Evolutionary conservation across 768 basidiomycete species (phyloP), one percentile per base, ranked within the genome.

Genomic region (Pleurotus salmoneostramineus): DNA sequence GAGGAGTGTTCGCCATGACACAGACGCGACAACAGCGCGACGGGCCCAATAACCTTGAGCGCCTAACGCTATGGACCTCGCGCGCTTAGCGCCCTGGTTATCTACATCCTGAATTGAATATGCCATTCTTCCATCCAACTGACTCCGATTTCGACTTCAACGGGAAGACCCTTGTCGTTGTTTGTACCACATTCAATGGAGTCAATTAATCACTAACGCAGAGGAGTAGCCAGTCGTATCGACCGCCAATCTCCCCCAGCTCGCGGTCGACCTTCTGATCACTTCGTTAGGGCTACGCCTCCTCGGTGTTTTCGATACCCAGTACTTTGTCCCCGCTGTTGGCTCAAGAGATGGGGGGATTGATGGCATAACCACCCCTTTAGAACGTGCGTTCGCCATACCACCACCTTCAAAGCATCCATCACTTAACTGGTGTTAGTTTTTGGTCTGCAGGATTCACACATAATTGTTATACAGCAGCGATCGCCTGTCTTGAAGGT

Each of bases 241-340:
- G 4, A 82, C 83, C 8, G 91, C 88, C 49, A 93, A 93, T 72
- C 80, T 93, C 44, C 77, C 84, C n/a, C 91, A 94, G 65, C 77
- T 94, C 10, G 83, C 90, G 0, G 83, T 74, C 7, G 91, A 94
- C 70, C 72, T 94, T 14, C 72, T 94, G 60, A 85, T 92, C 60
- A 70, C 86, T 4, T 85, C 87, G 1, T 74, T 91, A 48, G 76
- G 75, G 33, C 77, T 94, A 17, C 69, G 74, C 52, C 75, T 80
- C 47, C 71, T 91, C 6, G 92, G 87, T 35, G 70, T 83, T 7
- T 77, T 93, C 48, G 84, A 92, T 63, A 72, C 85, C 15, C 74
- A 72, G 36, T 81, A 81, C 60, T 76, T 89, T 34, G 78, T 90
- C 5, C 89, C 92, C 3, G 81, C 88, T n/a, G 80, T 84, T 6